These are phyloP conservation scores for Triticum turgidum DNA, from an alignment of 176 grass and related monocot species.

Conservation along the genomic window DNA sequence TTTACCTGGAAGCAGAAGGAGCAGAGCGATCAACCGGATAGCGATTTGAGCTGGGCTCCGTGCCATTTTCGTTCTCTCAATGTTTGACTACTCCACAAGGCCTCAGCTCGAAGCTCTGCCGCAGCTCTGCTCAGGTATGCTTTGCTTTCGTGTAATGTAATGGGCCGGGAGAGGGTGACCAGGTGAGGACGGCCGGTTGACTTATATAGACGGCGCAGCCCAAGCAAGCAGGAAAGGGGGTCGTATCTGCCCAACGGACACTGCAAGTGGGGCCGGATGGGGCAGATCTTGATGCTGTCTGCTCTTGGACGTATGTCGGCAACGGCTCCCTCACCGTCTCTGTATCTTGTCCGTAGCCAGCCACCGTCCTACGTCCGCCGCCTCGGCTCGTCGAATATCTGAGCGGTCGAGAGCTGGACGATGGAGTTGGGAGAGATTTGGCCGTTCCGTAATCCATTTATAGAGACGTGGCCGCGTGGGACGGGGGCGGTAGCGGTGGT, in stretches of 20 bases:
- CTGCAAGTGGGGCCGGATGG: background rate
- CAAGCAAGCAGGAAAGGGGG: background rate
- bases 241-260: background rate
- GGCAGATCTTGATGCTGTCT: background rate
- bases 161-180: background rate
- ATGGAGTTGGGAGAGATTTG: background rate
- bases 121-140: background rate
- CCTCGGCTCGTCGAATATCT: background rate
- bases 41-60: slow-evolving; percentile 23
- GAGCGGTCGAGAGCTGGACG: background rate
- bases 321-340: slow-evolving; percentile 17
- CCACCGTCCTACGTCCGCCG: background rate
- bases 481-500: background rate
- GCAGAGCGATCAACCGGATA: slow-evolving; percentile 34
- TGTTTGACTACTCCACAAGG: background rate
- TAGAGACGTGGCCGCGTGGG: background rate
- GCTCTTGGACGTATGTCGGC: slow-evolving; percentile 7
- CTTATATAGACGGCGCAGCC: slow-evolving; percentile 23
- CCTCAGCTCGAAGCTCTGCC: slow-evolving; percentile 4
- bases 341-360: slow-evolving; percentile 11
- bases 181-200: background rate
- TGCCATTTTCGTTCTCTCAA: slow-evolving; percentile 14
- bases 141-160: background rate
- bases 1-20: slow-evolving; percentile 44
- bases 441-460: background rate